Conservation (phyloP, 2,329 filamentous ascomycete species). For the Westerdykella ornata region DNA sequence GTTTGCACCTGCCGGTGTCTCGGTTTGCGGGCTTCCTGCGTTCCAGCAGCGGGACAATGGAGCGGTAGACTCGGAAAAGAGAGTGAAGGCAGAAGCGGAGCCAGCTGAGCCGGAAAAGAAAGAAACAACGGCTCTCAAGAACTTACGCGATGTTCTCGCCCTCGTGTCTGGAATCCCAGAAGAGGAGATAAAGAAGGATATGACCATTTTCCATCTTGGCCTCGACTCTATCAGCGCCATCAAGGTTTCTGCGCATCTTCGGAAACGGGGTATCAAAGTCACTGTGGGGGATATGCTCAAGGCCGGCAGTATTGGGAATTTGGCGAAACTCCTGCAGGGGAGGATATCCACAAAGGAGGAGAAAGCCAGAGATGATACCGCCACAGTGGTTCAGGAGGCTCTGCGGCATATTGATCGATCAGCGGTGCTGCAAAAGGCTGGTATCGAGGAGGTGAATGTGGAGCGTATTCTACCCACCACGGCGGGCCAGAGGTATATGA, state of each 20-base stretch:
- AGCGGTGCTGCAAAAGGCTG: conserved; percentile 36
- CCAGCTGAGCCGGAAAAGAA: not conserved
- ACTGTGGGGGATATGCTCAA: conserved; percentile 65
- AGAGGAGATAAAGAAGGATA: conserved; percentile 52
- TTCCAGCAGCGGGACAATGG: conserved; percentile 26
- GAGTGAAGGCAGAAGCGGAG: not conserved
- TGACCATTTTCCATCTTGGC: conserved; percentile 74
- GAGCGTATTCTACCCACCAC: conserved; percentile 61
- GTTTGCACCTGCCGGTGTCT: conserved; percentile 49
- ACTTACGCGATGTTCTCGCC: conserved; percentile 45
- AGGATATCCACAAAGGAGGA: conserved; percentile 4
- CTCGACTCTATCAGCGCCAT: conserved; percentile 90
- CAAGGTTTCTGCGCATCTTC: conserved; percentile 67
- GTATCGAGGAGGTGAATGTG: conserved; percentile 43
- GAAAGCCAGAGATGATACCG: not conserved
- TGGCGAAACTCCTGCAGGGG: conserved; percentile 44
- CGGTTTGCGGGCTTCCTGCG: conserved; percentile 57
- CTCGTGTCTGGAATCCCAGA: conserved; percentile 55
- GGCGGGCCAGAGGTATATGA: conserved; percentile 73
- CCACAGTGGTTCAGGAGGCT: conserved; percentile 9
- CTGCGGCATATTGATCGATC: conserved; percentile 38
- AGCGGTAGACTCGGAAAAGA: conserved; percentile 1
- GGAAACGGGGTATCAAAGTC: conserved; percentile 55
- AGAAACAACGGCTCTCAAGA: conserved; percentile 32
- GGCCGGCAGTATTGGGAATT: conserved; percentile 57